A percentile compares a stretch with the other conserved stretches of the same genome.
phyloP scores from a whole-genome alignment of 169 alveolate species.

The Plasmodium gonderi region DNA sequence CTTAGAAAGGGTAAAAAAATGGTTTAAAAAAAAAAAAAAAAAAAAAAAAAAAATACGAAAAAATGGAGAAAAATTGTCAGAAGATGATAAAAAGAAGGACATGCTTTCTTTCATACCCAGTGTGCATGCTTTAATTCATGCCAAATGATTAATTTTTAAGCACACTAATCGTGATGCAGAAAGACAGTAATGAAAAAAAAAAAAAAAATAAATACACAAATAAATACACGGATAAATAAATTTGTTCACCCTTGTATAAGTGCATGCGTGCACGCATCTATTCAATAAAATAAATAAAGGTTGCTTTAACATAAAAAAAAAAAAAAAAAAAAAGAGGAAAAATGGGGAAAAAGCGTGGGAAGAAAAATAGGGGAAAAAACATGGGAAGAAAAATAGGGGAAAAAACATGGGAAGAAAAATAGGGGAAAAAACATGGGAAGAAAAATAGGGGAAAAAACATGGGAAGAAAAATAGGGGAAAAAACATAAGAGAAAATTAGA shows the following conservation, averaged over 20 bases:
- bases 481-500: background rate
- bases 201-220: no score
- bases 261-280: background rate
- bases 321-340: conserved; percentile 6
- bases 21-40: background rate
- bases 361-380: background rate
- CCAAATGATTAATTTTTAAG: background rate
- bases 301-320: background rate
- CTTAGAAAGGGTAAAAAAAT: background rate
- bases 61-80: background rate
- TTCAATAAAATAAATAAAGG: background rate
- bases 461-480: background rate
- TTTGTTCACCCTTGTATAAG: background rate
- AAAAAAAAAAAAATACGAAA: background rate
- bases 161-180: background rate
- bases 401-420: background rate
- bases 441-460: background rate
- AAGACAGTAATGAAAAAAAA: background rate
- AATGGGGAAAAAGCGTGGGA: background rate
- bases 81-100: background rate
- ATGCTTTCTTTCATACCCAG: background rate
- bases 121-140: background rate
- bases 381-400: background rate
- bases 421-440: no score
- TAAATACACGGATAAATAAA: no score